Percentiles rank a stretch among this genome's conserved stretches.
These are phyloP conservation scores for Hypsizygus marmoreus DNA, from an alignment of 768 basidiomycete genomes.

Conservation along the genomic window DNA sequence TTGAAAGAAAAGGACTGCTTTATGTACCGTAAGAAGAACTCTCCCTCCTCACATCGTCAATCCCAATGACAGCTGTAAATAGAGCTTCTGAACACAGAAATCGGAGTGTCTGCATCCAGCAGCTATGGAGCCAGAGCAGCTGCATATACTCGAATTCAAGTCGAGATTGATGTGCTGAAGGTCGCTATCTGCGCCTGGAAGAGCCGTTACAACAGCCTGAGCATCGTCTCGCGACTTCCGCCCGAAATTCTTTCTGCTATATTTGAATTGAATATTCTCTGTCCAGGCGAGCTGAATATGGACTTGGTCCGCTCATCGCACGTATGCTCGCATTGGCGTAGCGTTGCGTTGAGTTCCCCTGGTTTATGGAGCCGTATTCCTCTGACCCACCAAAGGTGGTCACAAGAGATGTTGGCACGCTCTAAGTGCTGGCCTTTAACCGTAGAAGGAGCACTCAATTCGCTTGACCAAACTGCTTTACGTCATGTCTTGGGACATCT, in stretches of 20 bases:
- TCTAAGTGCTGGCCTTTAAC: not conserved
- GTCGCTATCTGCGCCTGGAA: not conserved
- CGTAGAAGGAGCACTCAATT: not conserved
- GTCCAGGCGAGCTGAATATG: not conserved
- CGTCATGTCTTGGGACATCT: too few relatives aligned
- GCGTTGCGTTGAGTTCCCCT: not conserved
- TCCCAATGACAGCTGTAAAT: too few relatives aligned
- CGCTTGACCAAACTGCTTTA: too few relatives aligned
- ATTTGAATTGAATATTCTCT: not conserved
- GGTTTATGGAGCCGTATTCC: not conserved
- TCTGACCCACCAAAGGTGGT: not conserved
- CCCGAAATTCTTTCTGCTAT: not conserved
- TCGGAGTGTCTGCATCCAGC: too few relatives aligned
- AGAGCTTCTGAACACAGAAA: too few relatives aligned
- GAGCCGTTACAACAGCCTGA: not conserved
- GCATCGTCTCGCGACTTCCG: not conserved
- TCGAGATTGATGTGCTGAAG: too few relatives aligned
- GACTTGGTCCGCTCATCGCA: not conserved
- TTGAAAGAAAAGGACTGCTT: too few relatives aligned
- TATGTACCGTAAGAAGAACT: too few relatives aligned
- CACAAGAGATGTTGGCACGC: not conserved
- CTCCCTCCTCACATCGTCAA: too few relatives aligned
- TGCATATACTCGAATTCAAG: too few relatives aligned
- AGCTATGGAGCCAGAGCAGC: too few relatives aligned
- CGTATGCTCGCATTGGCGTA: constrained; percentile 6